Evolutionary conservation across 2,329 filamentous ascomycete species (phyloP).

Genomic region (Sordariomycetes sp.): DNA sequence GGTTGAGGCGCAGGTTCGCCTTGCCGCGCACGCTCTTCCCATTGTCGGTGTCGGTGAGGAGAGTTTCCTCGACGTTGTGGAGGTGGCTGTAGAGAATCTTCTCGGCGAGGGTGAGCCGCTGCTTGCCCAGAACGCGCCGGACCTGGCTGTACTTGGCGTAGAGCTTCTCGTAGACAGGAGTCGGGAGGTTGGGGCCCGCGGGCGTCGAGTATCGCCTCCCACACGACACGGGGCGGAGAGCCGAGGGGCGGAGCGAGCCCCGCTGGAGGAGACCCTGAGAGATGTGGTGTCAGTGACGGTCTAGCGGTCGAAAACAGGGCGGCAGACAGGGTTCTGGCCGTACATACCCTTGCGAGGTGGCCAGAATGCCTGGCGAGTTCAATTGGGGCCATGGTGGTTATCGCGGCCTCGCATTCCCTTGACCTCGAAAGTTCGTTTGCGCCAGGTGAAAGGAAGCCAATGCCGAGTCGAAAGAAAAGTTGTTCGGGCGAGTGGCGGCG

Average conservation of each 20-base stretch:
- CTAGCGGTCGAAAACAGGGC: neutral
- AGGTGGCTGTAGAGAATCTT: conserved; percentile 98
- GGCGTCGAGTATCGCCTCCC: conserved; percentile 22
- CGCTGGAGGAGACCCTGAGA: conserved; percentile 25
- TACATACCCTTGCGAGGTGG: conserved; percentile 32
- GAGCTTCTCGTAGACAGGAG: conserved; percentile 72
- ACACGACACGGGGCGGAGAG: conserved; percentile 18
- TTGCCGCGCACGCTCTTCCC: conserved; percentile 74
- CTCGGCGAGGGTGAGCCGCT: conserved; percentile 76
- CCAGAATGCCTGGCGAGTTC: conserved; percentile 37
- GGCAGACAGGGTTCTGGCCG: neutral
- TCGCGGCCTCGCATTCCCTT: neutral
- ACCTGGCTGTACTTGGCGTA: conserved; percentile 69
- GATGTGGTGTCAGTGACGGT: conserved; percentile 5
- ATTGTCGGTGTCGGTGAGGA: conserved; percentile 74
- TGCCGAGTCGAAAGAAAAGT: neutral
- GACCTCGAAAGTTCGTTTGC: neutral
- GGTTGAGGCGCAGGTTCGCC: conserved; percentile 93
- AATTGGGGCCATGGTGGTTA: conserved; percentile 35
- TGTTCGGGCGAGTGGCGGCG: neutral
- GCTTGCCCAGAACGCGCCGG: conserved; percentile 55
- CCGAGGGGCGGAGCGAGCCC: conserved; percentile 15
- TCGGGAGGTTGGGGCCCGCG: conserved; percentile 29
- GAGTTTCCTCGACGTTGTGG: conserved; percentile 77
- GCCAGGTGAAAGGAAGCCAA: neutral